A percentile compares a stretch with the other conserved stretches of the same genome.
Evolutionary conservation across 345 rosid species (phyloP).

Genomic region (Brassica nigra): DNA sequence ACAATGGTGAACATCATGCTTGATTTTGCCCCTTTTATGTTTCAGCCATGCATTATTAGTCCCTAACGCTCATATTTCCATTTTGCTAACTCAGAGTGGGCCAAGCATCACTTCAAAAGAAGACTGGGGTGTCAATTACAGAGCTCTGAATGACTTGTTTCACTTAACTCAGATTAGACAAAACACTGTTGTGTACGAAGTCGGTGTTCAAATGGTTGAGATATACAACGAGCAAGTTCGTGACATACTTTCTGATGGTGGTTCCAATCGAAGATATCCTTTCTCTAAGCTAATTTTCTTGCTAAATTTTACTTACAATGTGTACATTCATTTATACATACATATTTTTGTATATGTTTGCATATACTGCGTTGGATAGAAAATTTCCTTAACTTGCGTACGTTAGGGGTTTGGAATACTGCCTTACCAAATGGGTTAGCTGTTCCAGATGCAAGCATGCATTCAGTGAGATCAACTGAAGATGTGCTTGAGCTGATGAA

Average conservation of each 20-base stretch:
- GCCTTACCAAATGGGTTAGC: conserved; percentile 96
- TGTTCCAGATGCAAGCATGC: conserved; percentile 98
- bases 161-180: conserved; percentile 71
- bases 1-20: conserved; percentile 66
- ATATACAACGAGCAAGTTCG: conserved; percentile 99
- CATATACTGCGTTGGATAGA: not conserved
- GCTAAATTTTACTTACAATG: conserved; percentile 11
- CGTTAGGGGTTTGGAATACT: conserved; percentile 96
- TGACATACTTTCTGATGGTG: conserved; percentile 72
- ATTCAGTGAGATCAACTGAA: conserved; percentile 68
- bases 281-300: conserved; percentile 37
- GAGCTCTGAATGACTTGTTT: conserved; percentile 94
- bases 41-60: conserved; percentile 15
- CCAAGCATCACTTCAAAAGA: conserved; percentile 72
- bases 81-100: conserved; percentile 67
- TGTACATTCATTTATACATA: not conserved
- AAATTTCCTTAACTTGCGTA: conserved; percentile 75
- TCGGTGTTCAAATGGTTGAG: conserved; percentile 98
- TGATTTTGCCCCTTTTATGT: conserved; percentile 10
- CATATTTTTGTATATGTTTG: conserved; percentile 11
- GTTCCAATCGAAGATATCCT: conserved; percentile 91
- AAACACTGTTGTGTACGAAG: conserved; percentile 72
- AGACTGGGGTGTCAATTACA: conserved; percentile 96
- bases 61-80: conserved; percentile 17
- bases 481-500: conserved; percentile 91